Conservation (phyloP, 2,329 filamentous ascomycete genomes). For the Helminthosporium solani region DNA sequence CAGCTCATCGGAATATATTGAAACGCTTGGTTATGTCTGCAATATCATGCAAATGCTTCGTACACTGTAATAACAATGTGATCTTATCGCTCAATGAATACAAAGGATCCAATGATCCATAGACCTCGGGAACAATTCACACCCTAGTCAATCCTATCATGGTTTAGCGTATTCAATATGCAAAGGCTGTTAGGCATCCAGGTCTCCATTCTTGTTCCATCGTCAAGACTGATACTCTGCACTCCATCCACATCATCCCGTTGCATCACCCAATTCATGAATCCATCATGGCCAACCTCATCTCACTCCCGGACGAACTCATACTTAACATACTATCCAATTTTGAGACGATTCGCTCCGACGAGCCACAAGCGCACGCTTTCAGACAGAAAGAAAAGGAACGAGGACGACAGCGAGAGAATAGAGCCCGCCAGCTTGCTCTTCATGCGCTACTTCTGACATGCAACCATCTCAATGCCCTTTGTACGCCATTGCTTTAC, state of each 20-base stretch:
- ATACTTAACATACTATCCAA: constrained; percentile 18
- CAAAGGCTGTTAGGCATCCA: too few relatives aligned
- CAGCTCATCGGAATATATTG: too few relatives aligned
- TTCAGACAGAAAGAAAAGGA: constrained; percentile 19
- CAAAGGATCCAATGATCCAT: too few relatives aligned
- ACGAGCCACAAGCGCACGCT: constrained; percentile 22
- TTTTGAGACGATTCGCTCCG: constrained; percentile 19
- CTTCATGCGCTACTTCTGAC: constrained; percentile 23
- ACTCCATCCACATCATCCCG: background rate
- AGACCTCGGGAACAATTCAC: too few relatives aligned
- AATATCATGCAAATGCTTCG: too few relatives aligned
- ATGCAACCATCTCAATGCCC: constrained; percentile 16
- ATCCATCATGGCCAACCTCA: background rate
- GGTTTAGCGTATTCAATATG: too few relatives aligned
- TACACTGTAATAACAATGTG: too few relatives aligned
- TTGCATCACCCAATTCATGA: background rate
- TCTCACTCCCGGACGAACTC: constrained; percentile 26
- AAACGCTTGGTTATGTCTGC: too few relatives aligned
- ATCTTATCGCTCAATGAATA: too few relatives aligned
- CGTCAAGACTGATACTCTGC: background rate
- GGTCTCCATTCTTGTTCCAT: too few relatives aligned
- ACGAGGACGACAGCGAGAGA: constrained; percentile 23
- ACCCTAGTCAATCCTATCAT: too few relatives aligned
- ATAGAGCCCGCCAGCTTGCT: constrained; percentile 15
- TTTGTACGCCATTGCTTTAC: constrained; percentile 26